Evolutionary conservation across 192 early-diverging fungal species (phyloP).

Genomic region (Linnemannia hyalina): DNA sequence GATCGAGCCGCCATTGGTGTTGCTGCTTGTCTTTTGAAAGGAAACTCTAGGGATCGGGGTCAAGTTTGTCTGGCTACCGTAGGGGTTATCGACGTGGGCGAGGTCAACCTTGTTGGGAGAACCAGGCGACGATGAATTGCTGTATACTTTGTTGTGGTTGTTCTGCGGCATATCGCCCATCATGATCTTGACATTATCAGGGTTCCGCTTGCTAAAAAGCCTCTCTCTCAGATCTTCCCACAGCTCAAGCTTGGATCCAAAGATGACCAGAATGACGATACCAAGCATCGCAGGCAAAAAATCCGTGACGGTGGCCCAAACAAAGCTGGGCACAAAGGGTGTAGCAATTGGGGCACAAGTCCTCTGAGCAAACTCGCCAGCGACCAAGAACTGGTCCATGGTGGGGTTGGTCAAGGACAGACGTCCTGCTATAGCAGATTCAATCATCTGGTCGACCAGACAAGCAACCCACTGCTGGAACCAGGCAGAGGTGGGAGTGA

Average conservation of each 20-base stretch:
- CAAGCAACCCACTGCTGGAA: constrained; percentile 22
- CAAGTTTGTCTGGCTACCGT: neutral
- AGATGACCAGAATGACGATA: constrained; percentile 10
- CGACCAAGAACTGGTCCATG: constrained; percentile 14
- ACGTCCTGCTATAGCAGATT: neutral
- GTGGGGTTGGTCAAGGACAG: neutral
- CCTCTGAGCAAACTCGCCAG: constrained; percentile 10
- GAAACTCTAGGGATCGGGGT: neutral
- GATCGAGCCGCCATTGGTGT: neutral
- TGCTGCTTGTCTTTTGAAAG: neutral
- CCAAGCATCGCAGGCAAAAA: constrained; percentile 14
- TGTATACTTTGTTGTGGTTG: neutral
- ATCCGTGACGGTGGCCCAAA: constrained; percentile 25
- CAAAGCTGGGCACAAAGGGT: constrained; percentile 24
- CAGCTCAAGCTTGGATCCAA: constrained; percentile 31
- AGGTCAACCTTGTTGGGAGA: neutral
- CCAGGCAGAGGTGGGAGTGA: constrained; percentile 2
- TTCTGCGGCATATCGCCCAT: constrained; percentile 13
- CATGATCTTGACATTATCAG: neutral
- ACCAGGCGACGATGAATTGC: neutral
- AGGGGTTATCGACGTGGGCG: neutral
- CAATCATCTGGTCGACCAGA: neutral
- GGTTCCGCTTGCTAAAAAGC: constrained; percentile 1
- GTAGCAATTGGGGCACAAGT: constrained; percentile 14
- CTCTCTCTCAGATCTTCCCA: constrained; percentile 17